phyloP scores from a whole-genome alignment of 2,329 filamentous ascomycete genomes.

The Arthrobotrys entomopaga region DNA sequence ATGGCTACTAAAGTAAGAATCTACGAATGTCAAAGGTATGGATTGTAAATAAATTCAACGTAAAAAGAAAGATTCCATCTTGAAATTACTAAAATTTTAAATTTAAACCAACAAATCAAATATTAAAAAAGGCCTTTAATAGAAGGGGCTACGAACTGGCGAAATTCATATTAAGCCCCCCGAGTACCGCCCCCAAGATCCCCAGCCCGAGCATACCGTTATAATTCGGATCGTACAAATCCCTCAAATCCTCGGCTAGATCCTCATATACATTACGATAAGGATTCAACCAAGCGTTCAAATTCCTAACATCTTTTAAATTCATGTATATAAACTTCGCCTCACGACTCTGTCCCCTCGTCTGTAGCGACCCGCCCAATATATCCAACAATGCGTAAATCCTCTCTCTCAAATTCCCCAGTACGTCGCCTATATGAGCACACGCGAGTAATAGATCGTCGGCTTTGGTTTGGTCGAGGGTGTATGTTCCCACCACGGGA shows the following conservation, averaged over 20 bases:
- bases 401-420: too few relatives aligned
- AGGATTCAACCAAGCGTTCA: background rate
- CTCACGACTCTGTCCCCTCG: background rate
- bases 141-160: background rate
- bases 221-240: background rate
- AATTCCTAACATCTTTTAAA: background rate
- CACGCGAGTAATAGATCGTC: conserved; percentile 5
- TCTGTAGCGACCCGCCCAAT: background rate
- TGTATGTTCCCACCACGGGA: conserved; percentile 15
- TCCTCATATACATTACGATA: background rate
- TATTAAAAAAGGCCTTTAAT: too few relatives aligned
- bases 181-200: background rate
- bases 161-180: background rate
- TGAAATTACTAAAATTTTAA: too few relatives aligned
- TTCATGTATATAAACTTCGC: background rate
- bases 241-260: background rate
- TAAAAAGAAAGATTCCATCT: too few relatives aligned
- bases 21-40: too few relatives aligned
- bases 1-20: too few relatives aligned
- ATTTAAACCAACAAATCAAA: too few relatives aligned
- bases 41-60: too few relatives aligned
- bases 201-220: background rate
- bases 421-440: background rate
- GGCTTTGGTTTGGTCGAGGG: conserved; percentile 9
- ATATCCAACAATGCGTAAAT: background rate